Base-by-base conservation (phyloP, 2,329 filamentous ascomycete genomes). In the Colletotrichum incanum region DNA sequence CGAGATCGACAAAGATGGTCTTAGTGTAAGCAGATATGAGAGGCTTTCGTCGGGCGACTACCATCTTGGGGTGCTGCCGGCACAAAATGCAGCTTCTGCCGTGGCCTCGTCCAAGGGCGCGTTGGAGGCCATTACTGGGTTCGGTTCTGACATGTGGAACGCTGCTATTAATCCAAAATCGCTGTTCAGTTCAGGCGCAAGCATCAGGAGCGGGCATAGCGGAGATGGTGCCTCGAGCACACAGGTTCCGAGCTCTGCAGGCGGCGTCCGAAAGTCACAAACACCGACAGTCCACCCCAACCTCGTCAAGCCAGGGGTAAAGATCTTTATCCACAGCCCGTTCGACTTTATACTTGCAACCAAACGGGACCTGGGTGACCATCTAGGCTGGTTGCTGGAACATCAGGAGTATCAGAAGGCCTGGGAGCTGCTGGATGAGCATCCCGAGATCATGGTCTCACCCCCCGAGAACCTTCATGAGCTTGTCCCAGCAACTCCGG, bases 281-380 rank as follows among this genome's bases (percentile, higher is more conserved):
- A 34, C 49, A 7, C 71, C 62, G 20, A 62, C 67, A 14, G 83
- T 87, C 2, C 87, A 92, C 78, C 82, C 89, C 66, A 86, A 86
- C 76, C 80, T 93, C 74, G 77, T 87, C 75, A 87, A 90, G 77
- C 85, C 85, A 62, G 87, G 89, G 1, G 81, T 87, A 76, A 88
- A 98, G 78, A 93, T 99, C 20, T 98, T 98, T 79, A 94, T 99
- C 50, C 95, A 98, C 78, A 98, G 95, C 77, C 96, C 96, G 0
- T 99, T 97, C 79, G 96, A 99, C 82, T 98, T 95, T 77, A 93
- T 98, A n/a, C 85, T 98, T 66, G 94, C 94, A 0, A 94, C 96
- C 2, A 95, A 95, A 79, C 89, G 96, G 76, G 95, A 98, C 78
- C 86, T 97, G 20, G 86, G 91, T 4, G 96, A 99, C 81, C 95